Base-by-base conservation (phyloP, 179 eudicot genomes). In the Beta macrorhiza region DNA sequence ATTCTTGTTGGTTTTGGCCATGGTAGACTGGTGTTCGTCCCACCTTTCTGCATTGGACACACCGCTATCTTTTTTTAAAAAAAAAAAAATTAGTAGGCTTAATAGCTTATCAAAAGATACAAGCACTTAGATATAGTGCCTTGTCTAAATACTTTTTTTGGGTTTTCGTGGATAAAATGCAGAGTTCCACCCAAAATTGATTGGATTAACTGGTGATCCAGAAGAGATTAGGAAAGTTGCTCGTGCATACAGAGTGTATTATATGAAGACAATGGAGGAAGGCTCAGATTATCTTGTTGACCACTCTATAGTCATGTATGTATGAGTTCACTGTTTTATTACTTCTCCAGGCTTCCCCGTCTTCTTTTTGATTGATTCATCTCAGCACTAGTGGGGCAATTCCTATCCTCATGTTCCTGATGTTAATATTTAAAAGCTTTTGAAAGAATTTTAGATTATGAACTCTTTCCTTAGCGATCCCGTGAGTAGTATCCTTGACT, bases 251-350 rank as follows among this genome's bases (percentile, higher is more conserved):
- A 92, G 99, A 78, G 98, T 95, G 4, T 95, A 95, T 88, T 95
- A 93, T 78, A 93, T 95, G 99, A 95, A 95, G 87, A 95, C 99
- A 72, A 89, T 88, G 71, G 99, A 93, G 76, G 99, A 95, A 87
- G 99, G 91, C 81, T 89, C 93, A 25, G 99, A 95, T 85, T 95
- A 95, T 87, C 97, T 95, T 47, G 99, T 95, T 16, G 99, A 95
- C 82, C 99, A 95, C 87, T 95, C 99, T 16, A 93, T 95, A 73
- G 92, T 93, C 88, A 95, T 95, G 99, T 95, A 90, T 59, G 97
- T 87, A 61, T 69, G 19, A 56, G 47, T 49, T 64, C 7, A 45
- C 14, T 13, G 42, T 67, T 58, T 45, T 47, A 9, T 44, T 72
- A 59, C 47, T 42, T 71, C 55, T 44, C 47, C 22, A 47, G 69